Percentiles rank a stretch among this genome's conserved stretches.
Evolutionary conservation across 2,329 filamentous ascomycete species (phyloP).

Genomic region (Grosmannia huntii): DNA sequence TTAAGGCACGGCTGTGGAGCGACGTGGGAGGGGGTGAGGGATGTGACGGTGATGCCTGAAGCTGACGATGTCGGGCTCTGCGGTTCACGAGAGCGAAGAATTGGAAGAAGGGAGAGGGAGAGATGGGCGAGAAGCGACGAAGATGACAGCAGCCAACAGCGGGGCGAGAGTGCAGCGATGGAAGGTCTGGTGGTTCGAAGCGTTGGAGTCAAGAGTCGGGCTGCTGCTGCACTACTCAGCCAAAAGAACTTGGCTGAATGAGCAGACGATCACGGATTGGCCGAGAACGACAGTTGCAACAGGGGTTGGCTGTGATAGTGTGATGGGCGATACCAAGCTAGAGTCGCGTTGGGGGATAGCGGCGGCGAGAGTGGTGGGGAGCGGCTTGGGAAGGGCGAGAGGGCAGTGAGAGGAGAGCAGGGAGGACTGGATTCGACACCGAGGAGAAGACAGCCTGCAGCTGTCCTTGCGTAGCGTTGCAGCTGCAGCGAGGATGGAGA

Average conservation of each 20-base stretch:
- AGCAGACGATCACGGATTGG: neutral
- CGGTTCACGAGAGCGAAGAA: neutral
- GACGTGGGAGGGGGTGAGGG: neutral
- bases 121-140: neutral
- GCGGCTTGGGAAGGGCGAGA: neutral
- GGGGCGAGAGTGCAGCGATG: neutral
- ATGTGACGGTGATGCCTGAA: constrained; percentile 1
- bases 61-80: neutral
- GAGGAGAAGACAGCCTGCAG: neutral
- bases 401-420: no score
- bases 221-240: neutral
- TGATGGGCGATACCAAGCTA: neutral
- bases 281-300: neutral
- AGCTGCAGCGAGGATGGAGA: neutral
- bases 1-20: neutral
- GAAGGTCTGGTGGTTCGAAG: neutral
- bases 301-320: neutral
- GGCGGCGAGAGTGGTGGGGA: neutral
- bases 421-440: neutral
- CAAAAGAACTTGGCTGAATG: neutral
- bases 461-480: neutral
- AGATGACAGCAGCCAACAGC: neutral
- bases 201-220: neutral
- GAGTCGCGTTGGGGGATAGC: neutral
- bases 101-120: neutral